Conservation (phyloP, 148 eudicot species). For the Rhododendron henanense region DNA sequence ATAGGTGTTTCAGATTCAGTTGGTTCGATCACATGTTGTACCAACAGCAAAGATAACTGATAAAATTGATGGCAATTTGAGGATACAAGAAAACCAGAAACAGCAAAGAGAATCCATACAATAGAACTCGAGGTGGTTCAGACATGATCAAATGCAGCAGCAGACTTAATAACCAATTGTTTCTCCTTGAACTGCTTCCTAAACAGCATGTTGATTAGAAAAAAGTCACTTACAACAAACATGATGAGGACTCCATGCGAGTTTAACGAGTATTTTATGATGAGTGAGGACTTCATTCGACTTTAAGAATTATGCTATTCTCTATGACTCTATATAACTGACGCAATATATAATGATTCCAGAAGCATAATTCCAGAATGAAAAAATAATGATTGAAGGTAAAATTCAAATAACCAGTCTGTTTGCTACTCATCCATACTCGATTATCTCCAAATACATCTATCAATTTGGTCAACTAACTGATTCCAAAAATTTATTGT, state of each 20-base stretch:
- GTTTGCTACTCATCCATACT: not conserved
- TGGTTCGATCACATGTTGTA: not conserved
- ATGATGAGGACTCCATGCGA: not conserved
- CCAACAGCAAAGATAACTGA: not conserved
- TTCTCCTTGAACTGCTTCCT: not conserved
- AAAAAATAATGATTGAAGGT: not conserved
- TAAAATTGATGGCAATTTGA: not conserved
- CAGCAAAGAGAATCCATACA: not conserved
- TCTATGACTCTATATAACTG: not conserved
- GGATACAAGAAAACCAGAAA: not conserved
- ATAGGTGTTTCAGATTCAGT: not conserved
- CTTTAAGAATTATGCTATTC: not conserved
- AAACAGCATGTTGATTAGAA: not conserved
- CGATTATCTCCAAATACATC: not conserved
- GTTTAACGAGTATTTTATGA: not conserved
- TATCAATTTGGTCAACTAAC: not conserved
- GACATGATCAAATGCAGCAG: not conserved
- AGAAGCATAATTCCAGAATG: not conserved
- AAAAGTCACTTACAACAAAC: not conserved
- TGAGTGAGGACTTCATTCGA: not conserved
- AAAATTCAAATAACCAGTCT: not conserved
- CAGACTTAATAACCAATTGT: not conserved
- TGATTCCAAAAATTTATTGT: not conserved
- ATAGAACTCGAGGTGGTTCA: not conserved
- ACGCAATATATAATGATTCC: not conserved